A percentile compares a stretch with the other conserved stretches of the same genome.
Conservation (phyloP, 768 basidiomycete genomes). For the Trametes elegans region DNA sequence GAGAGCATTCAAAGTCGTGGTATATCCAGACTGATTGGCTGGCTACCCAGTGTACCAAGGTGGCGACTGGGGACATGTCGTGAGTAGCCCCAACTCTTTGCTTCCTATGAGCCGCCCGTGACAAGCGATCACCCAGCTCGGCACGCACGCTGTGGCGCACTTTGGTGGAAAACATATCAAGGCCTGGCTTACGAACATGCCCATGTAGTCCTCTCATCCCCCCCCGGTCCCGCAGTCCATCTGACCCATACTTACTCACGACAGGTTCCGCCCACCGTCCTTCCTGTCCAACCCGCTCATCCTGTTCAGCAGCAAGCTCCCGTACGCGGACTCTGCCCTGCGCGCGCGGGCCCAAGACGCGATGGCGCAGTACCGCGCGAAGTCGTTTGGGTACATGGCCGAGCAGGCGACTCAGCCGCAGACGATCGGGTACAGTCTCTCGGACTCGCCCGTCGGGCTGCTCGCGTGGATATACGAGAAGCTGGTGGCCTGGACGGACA, state of each 20-base stretch:
- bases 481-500: constrained; percentile 34
- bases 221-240: constrained; percentile 19
- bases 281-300: constrained; percentile 26
- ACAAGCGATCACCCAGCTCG: constrained; percentile 23
- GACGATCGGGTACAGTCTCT: constrained; percentile 45
- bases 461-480: constrained; percentile 36
- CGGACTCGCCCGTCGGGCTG: constrained; percentile 52
- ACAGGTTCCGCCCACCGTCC: constrained; percentile 22
- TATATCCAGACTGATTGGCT: too few species aligned
- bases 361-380: constrained; percentile 24
- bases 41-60: constrained; percentile 41
- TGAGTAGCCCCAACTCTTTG: constrained; percentile 15
- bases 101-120: background rate
- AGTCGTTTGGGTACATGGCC: constrained; percentile 38
- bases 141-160: constrained; percentile 22
- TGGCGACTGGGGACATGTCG: constrained; percentile 45
- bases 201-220: constrained; percentile 23
- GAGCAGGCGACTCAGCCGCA: constrained; percentile 35
- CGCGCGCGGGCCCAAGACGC: constrained; percentile 37
- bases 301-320: constrained; percentile 26
- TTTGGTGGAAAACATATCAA: constrained; percentile 32
- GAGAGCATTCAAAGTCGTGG: too few species aligned
- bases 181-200: constrained; percentile 35
- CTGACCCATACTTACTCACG: too few species aligned
- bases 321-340: too few species aligned